Conservation (phyloP, 805 yeast species). For the Saccharomycopsis olivae region DNA sequence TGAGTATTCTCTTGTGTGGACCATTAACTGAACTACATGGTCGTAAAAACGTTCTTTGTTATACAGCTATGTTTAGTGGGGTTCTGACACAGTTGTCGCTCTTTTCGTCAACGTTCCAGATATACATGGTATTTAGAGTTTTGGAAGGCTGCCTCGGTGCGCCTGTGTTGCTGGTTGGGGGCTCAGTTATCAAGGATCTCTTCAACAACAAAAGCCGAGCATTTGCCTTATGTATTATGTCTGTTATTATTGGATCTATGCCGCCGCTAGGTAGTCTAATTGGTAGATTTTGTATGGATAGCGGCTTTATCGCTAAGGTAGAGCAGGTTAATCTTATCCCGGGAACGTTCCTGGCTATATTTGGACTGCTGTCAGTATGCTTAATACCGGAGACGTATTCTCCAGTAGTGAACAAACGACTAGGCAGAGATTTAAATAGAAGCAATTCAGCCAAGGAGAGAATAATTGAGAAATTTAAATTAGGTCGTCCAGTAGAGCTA, state of each 20-base stretch:
- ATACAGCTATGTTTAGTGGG: slow-evolving; percentile 9
- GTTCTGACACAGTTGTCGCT: background rate
- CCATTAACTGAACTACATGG: slow-evolving; percentile 16
- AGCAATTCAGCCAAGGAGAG: slow-evolving; percentile 1
- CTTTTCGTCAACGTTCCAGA: background rate
- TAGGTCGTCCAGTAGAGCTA: background rate
- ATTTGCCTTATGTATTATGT: slow-evolving; percentile 4
- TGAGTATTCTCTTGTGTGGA: slow-evolving; percentile 11
- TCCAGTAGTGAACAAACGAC: slow-evolving; percentile 13
- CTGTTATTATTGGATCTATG: slow-evolving; percentile 7
- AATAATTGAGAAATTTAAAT: slow-evolving; percentile 2
- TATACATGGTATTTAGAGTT: slow-evolving; percentile 6
- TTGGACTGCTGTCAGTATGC: slow-evolving; percentile 6
- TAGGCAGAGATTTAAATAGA: slow-evolving; percentile 5
- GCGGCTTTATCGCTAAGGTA: background rate
- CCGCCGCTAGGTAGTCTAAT: slow-evolving; percentile 11
- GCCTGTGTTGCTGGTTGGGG: slow-evolving; percentile 13
- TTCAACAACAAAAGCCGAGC: slow-evolving; percentile 9
- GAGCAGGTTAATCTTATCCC: slow-evolving; percentile 10
- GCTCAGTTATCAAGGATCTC: slow-evolving; percentile 11
- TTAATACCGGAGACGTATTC: slow-evolving; percentile 11
- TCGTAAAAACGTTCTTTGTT: slow-evolving; percentile 13
- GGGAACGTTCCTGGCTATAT: slow-evolving; percentile 5
- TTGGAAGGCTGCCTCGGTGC: slow-evolving; percentile 12
- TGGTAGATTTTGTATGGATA: slow-evolving; percentile 1